A percentile compares a stretch with the other conserved stretches of the same genome.
These are phyloP conservation scores for Leccinum truebloodii DNA, from an alignment of 768 basidiomycete species.

Conservation along the genomic window DNA sequence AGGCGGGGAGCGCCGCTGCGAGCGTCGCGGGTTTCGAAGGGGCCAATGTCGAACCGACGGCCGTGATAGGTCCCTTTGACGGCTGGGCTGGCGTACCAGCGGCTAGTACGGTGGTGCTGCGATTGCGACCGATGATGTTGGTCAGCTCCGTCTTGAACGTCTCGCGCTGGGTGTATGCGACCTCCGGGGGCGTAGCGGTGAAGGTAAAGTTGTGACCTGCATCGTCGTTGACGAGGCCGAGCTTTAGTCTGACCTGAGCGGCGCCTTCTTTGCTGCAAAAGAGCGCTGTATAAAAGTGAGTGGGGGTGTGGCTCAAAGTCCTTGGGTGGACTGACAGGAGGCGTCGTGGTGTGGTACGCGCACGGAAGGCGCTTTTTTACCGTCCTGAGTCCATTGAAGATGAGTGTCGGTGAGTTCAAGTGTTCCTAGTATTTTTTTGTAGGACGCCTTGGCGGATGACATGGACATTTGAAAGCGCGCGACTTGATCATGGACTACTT, in stretches of 20 bases:
- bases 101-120: constrained; percentile 36
- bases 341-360: constrained; percentile 61
- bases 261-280: constrained; percentile 87
- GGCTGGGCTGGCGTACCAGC: constrained; percentile 21
- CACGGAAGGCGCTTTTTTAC: constrained; percentile 62
- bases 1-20: constrained; percentile 24
- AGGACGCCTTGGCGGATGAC: constrained; percentile 22
- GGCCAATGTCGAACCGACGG: constrained; percentile 8
- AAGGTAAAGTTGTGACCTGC: constrained; percentile 84
- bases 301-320: constrained; percentile 3
- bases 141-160: constrained; percentile 81
- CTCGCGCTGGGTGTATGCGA: constrained; percentile 73
- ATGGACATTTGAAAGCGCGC: constrained; percentile 13
- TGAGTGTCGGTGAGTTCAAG: constrained; percentile 73
- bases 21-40: constrained; percentile 36
- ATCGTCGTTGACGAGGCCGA: constrained; percentile 68
- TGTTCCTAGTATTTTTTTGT: constrained; percentile 72
- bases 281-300: constrained; percentile 49
- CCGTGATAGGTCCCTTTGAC: constrained; percentile 27
- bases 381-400: constrained; percentile 80
- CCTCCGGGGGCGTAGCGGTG: constrained; percentile 55
- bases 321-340: constrained; percentile 45
- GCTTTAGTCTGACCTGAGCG: constrained; percentile 74
- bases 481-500: constrained; percentile 72
- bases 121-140: constrained; percentile 74